Evolutionary conservation across 306 rosid species (phyloP).

Genomic region (Quercus dentata): DNA sequence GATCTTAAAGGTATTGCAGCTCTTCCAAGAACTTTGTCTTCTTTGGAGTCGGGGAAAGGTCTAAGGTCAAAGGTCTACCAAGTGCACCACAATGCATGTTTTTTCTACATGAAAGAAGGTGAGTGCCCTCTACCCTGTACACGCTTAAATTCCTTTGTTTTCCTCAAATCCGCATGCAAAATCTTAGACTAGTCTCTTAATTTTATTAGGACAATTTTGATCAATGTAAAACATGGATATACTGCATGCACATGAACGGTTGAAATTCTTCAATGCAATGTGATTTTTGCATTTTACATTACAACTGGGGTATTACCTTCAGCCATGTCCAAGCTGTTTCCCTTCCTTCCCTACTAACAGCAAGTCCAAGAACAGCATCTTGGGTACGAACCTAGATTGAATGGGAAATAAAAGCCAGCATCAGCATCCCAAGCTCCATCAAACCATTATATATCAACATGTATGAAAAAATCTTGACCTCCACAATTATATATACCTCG

Average conservation of each 20-base stretch:
- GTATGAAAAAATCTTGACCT: conserved; percentile 1
- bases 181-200: background rate
- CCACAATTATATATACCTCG: conserved; percentile 25
- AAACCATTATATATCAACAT: background rate
- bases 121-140: background rate
- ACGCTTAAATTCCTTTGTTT: background rate
- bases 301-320: conserved; percentile 50
- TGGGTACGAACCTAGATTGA: conserved; percentile 77
- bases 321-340: conserved; percentile 87
- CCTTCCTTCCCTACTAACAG: conserved; percentile 60
- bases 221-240: background rate
- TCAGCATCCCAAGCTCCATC: conserved; percentile 28
- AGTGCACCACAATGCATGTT: background rate
- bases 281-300: background rate
- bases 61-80: background rate
- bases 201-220: background rate
- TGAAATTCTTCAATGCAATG: background rate
- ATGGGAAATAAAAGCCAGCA: conserved; percentile 4
- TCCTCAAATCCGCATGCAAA: background rate
- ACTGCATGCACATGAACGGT: background rate
- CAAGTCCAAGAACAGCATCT: conserved; percentile 73
- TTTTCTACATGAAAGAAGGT: background rate
- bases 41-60: too few relatives aligned
- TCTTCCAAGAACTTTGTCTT: too few relatives aligned
- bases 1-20: too few relatives aligned